Conservation (phyloP, 1,284 basidiomycete species). For the Microbotryomycetes sp. region DNA sequence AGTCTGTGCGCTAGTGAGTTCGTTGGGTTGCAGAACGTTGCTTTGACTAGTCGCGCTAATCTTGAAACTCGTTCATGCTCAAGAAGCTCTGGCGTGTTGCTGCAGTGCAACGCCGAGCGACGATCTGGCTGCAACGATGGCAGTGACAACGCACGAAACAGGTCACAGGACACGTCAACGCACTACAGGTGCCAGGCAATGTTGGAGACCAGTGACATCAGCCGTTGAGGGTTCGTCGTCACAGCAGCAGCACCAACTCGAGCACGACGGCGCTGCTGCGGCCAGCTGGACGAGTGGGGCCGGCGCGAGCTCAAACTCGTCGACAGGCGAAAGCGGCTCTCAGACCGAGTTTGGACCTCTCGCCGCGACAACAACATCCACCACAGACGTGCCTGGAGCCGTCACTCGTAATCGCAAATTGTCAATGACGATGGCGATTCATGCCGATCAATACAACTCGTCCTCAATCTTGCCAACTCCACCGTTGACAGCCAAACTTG, state of each 20-base stretch:
- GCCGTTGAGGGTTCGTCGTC: neutral
- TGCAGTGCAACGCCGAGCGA: no score
- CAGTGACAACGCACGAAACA: no score
- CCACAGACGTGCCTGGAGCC: neutral
- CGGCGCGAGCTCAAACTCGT: neutral
- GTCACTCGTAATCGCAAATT: neutral
- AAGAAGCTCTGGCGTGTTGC: no score
- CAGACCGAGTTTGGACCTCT: no score
- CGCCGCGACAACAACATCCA: neutral
- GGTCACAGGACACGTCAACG: neutral
- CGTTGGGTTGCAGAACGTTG: no score
- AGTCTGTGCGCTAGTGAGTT: no score
- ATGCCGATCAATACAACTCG: neutral
- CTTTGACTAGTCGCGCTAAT: no score
- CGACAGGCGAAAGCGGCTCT: neutral
- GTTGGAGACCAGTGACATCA: neutral
- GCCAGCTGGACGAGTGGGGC: neutral
- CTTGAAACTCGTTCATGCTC: no score
- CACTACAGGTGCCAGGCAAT: neutral
- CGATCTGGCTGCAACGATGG: no score
- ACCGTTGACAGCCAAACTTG: neutral
- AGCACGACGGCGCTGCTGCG: neutral
- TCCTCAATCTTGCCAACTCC: neutral
- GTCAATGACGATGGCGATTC: neutral
- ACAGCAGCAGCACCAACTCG: neutral